Percentiles rank a stretch among this genome's conserved stretches.
Evolutionary conservation across 768 basidiomycete species (phyloP).

Genomic region (Macrolepiota dolichaula): DNA sequence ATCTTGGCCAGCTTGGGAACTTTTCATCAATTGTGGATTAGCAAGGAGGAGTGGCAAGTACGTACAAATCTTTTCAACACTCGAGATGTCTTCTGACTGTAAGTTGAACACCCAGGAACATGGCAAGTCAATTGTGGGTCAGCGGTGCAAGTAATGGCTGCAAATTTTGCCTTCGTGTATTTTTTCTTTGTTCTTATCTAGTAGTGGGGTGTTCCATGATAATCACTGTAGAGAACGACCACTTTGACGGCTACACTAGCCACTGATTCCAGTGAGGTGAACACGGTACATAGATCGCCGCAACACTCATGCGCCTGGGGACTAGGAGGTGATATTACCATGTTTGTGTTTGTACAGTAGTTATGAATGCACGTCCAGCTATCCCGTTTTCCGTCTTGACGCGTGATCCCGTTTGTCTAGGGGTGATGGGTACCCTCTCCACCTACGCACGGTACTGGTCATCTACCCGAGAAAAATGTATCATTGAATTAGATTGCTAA

Average conservation of each 20-base stretch:
- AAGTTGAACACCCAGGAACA: constrained; percentile 52
- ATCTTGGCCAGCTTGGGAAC: constrained; percentile 94
- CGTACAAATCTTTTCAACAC: constrained; percentile 18
- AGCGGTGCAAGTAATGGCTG: constrained; percentile 71
- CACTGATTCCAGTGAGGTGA: too few species aligned
- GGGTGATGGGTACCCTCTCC: too few species aligned
- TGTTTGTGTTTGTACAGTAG: too few species aligned
- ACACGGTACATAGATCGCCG: too few species aligned
- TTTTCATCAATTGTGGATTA: constrained; percentile 97
- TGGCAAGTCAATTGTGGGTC: constrained; percentile 77
- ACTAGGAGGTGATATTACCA: too few species aligned
- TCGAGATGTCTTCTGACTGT: not conserved
- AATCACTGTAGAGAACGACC: not conserved
- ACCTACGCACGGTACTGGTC: too few species aligned
- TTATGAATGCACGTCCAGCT: too few species aligned
- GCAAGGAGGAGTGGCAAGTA: constrained; percentile 90
- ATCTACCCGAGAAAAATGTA: too few species aligned
- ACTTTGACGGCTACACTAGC: not conserved
- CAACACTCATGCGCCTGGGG: too few species aligned
- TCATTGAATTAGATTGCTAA: too few species aligned
- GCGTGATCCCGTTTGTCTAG: too few species aligned
- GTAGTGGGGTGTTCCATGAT: not conserved
- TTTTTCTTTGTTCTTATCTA: not conserved
- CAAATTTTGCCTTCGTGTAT: constrained; percentile 1
- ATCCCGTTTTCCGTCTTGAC: too few species aligned